Conservation (phyloP, 192 early-diverging fungal genomes). For the Phlyctochytrium arcticum region DNA sequence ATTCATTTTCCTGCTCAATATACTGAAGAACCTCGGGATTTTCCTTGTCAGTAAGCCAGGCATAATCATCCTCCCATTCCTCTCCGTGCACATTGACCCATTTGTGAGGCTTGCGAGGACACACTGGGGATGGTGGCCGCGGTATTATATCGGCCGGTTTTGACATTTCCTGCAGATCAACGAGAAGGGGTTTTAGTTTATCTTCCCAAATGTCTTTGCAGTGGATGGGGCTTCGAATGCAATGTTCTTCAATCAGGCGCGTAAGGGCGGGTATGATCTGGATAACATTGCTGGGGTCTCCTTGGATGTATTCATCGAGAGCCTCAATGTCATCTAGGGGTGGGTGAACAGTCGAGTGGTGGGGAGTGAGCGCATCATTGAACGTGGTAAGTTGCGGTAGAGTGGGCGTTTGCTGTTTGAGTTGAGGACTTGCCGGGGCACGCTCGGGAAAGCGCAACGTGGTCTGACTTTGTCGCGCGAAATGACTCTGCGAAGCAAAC, state of each 20-base stretch:
- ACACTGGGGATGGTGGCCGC: constrained; percentile 23
- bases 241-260: constrained; percentile 3
- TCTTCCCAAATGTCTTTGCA: constrained; percentile 12
- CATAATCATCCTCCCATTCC: constrained; percentile 48
- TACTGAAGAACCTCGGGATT: constrained; percentile 54
- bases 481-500: too few relatives aligned
- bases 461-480: too few relatives aligned
- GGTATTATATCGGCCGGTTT: not conserved
- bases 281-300: constrained; percentile 21
- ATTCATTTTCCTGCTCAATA: constrained; percentile 53
- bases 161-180: not conserved
- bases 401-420: not conserved
- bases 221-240: constrained; percentile 7
- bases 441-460: too few relatives aligned
- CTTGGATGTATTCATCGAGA: constrained; percentile 24
- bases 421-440: too few relatives aligned
- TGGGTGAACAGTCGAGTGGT: constrained; percentile 27
- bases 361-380: not conserved
- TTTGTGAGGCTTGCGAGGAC: constrained; percentile 26
- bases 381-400: not conserved
- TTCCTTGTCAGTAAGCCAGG: constrained; percentile 50
- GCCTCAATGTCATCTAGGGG: constrained; percentile 17
- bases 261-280: constrained; percentile 22
- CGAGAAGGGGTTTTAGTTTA: constrained; percentile 2
- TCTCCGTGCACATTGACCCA: constrained; percentile 50